Base-by-base conservation (phyloP, 331 rosid genomes). In the Malus hybrid region DNA sequence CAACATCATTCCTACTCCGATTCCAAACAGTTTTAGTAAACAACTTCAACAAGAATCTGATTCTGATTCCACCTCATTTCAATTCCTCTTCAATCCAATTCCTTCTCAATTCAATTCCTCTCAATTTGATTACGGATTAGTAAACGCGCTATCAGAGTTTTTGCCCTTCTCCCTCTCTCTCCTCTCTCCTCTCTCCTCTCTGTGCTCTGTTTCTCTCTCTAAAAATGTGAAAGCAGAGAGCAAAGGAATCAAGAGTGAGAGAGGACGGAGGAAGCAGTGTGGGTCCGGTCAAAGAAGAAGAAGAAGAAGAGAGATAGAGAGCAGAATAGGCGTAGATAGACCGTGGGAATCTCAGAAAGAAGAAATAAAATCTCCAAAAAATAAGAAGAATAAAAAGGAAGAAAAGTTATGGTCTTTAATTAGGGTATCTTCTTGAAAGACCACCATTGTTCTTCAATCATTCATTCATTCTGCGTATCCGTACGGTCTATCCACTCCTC, bases 321-420 rank as follows among this genome's bases (percentile, higher is more conserved):
- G 71, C 77, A 42, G 73, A 72, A 76, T 44, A 73, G 71, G 80
- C 63, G 72, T 68, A 36, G 88, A 85, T 80, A 79, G 87, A 83
- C 96, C 88, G 97, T 85, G 81, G 93, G 93, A 89, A 83, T 85
- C 91, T 70, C 77, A 62, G 70, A 73, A 63, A 28, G 5, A 44
- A 13, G 4, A 18, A 36, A 66, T 36, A 59, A 8, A 50, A 18
- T 50, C 57, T 61, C 19, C 63, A 1, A 24, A 34, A 72, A 20
- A 22, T 39, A 39, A 39, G 12, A 39, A 36, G 12, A 28, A 28
- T 1, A 69, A 29, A 29, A 70, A 31, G 1, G 33, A 70, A 9
- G 29, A 55, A 10, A 28, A 28, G 19, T 33, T 50, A 39, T 39
- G 34, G 56, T 68, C 32, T 42, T 61, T 10, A 61, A 16, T 61